phyloP scores from a whole-genome alignment of 1,139 yeast genomes.

The Pichia sp. region DNA sequence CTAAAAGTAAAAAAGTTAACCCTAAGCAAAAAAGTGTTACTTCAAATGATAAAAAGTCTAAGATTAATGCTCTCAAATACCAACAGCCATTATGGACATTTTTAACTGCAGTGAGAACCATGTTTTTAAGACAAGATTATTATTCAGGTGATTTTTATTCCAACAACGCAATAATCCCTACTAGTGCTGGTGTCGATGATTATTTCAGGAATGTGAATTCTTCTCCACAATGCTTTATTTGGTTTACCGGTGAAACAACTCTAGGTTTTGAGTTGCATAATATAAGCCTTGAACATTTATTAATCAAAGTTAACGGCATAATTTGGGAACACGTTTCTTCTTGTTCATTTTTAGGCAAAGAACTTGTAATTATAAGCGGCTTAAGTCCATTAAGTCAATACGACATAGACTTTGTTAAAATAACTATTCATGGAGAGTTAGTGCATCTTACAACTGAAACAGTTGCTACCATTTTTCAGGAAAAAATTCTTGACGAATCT shows the following conservation, averaged over 20 bases:
- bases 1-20: neutral
- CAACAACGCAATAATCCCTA: slow-evolving; percentile 29
- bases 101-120: slow-evolving; percentile 52
- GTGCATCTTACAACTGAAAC: slow-evolving; percentile 35
- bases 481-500: slow-evolving; percentile 31
- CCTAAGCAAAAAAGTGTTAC: slow-evolving; percentile 1
- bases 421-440: slow-evolving; percentile 30
- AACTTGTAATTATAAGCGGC: slow-evolving; percentile 49
- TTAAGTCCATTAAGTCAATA: slow-evolving; percentile 62
- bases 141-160: slow-evolving; percentile 30
- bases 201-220: slow-evolving; percentile 21
- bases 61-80: slow-evolving; percentile 17
- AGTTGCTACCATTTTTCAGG: slow-evolving; percentile 35
- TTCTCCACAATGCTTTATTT: slow-evolving; percentile 34
- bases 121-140: slow-evolving; percentile 37
- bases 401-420: slow-evolving; percentile 49
- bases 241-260: slow-evolving; percentile 47
- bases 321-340: slow-evolving; percentile 50
- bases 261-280: slow-evolving; percentile 39
- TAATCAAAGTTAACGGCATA: slow-evolving; percentile 50
- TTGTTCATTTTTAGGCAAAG: slow-evolving; percentile 31
- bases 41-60: slow-evolving; percentile 15
- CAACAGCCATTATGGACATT: slow-evolving; percentile 65
- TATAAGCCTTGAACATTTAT: slow-evolving; percentile 31
- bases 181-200: slow-evolving; percentile 27